Percentiles rank a stretch among this genome's conserved stretches.
phyloP scores from a whole-genome alignment of 257 asterid species.

The Eustoma russellianum region DNA sequence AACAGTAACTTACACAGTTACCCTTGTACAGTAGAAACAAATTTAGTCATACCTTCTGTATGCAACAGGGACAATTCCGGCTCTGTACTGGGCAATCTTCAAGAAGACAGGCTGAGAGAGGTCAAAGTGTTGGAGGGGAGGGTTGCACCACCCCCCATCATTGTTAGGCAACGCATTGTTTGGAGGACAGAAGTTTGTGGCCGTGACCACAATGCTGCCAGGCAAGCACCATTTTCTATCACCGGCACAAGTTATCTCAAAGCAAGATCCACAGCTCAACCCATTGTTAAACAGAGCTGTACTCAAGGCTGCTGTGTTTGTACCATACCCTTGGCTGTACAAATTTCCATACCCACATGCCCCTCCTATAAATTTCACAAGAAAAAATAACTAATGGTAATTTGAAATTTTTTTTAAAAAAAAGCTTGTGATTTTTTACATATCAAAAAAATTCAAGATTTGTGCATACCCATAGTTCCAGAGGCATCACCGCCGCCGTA shows the following conservation, averaged over 20 bases:
- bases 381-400: background rate
- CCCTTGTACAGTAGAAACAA: background rate
- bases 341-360: constrained; percentile 95
- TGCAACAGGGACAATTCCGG: constrained; percentile 90
- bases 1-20: background rate
- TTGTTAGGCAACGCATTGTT: constrained; percentile 66
- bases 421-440: no score
- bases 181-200: constrained; percentile 93
- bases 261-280: constrained; percentile 85
- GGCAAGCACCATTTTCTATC: constrained; percentile 41
- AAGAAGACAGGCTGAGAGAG: constrained; percentile 78
- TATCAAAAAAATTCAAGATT: background rate
- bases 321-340: constrained; percentile 87
- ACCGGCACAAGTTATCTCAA: constrained; percentile 41
- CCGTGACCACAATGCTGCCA: constrained; percentile 59
- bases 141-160: constrained; percentile 94
- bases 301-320: constrained; percentile 88
- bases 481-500: constrained; percentile 94
- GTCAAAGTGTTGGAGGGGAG: constrained; percentile 79
- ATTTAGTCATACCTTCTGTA: constrained; percentile 43
- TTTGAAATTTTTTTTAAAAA: no score
- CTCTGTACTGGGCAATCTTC: constrained; percentile 69
- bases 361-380: constrained; percentile 42
- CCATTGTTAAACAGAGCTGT: constrained; percentile 86
- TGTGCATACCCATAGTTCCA: constrained; percentile 77